Evolutionary conservation across 1,284 basidiomycete species (phyloP), one percentile per base, ranked within the genome.

Genomic region (Ustilago lituana): DNA sequence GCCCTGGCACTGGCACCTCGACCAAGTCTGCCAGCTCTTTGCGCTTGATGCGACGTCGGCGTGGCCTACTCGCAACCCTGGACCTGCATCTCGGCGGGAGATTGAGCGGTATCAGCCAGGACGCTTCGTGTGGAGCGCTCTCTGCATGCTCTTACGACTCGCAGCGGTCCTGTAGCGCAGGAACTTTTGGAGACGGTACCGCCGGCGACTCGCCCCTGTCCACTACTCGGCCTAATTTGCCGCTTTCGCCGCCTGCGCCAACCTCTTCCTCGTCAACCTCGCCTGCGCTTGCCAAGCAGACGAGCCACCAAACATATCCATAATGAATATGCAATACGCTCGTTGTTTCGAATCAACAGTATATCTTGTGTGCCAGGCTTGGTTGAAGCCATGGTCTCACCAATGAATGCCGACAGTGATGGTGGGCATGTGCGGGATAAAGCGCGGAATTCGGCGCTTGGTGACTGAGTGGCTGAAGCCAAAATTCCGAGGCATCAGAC

Each of bases 151-250:
- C 60, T 6, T 56, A 20, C 12, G 61, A 58, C 10, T 53, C 61
- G 17, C 35, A 47, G 23, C 20, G 52, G 12, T 41, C 37, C 17
- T 48, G 49, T 20, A 64, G 61, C 19, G 61, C 55, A 5, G 55
- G 61, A 4, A 64, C 61, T 12, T 64, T 64, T 38, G 60, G 53
- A 4, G 55, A 64, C 19, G 49, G 33, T 4, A n/a, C 7, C 5
- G 24, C 15, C 3, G 46, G 26, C 7, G 47, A 49, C 27, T 39
- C 37, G 37, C 48, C 38, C 4, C 26, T 40, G 4, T n/a, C 22
- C 14, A 44, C 35, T 12, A 6, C 27, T 6, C 27, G 27, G 12
- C 27, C 12, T 12, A 29, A 12, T 7, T 12, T 29, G 27, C 27
- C 27, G 27, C 27, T 29, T 29, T 29, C 27, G 27, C 27, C 27